Percentiles rank a stretch among this genome's conserved stretches.
phyloP scores from a whole-genome alignment of 2,329 filamentous ascomycete species.

The Septoria linicola region DNA sequence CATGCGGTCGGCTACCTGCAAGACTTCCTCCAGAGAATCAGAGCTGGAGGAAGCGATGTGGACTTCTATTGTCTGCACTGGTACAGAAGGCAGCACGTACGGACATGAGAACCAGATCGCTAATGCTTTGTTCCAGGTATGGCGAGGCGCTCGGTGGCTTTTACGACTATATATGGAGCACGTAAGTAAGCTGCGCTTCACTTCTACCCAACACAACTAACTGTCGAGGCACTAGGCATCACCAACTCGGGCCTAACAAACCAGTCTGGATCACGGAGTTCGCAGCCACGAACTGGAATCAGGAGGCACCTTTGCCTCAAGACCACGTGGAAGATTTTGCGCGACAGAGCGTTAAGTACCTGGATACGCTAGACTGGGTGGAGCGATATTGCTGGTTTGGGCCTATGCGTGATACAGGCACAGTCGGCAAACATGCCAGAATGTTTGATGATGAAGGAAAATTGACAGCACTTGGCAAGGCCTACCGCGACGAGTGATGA shows the following conservation, averaged over 20 bases:
- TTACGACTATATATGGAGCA: conserved; percentile 39
- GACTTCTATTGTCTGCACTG: conserved; percentile 37
- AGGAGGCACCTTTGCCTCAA: conserved; percentile 25
- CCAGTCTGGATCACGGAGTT: conserved; percentile 39
- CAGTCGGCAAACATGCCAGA: conserved; percentile 34
- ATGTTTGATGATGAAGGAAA: conserved; percentile 36
- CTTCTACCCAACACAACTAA: background rate
- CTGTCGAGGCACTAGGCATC: conserved; percentile 4
- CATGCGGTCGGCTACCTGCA: conserved; percentile 33
- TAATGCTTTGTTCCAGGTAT: background rate
- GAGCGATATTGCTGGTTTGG: conserved; percentile 39
- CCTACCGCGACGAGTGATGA: conserved; percentile 32
- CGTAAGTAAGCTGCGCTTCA: conserved; percentile 15
- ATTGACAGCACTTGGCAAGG: conserved; percentile 34
- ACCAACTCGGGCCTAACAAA: conserved; percentile 30
- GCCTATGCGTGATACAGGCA: conserved; percentile 34
- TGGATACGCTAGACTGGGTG: conserved; percentile 37
- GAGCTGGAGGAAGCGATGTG: conserved; percentile 30
- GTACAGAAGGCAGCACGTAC: conserved; percentile 21
- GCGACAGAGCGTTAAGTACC: conserved; percentile 31
- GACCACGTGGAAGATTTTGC: conserved; percentile 36
- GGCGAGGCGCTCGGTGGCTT: conserved; percentile 33
- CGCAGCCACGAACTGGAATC: conserved; percentile 37
- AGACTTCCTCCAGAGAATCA: conserved; percentile 31
- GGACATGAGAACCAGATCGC: background rate